Evolutionary conservation across 2,329 filamentous ascomycete species (phyloP).

Genomic region (Dothideomycetes sp.): DNA sequence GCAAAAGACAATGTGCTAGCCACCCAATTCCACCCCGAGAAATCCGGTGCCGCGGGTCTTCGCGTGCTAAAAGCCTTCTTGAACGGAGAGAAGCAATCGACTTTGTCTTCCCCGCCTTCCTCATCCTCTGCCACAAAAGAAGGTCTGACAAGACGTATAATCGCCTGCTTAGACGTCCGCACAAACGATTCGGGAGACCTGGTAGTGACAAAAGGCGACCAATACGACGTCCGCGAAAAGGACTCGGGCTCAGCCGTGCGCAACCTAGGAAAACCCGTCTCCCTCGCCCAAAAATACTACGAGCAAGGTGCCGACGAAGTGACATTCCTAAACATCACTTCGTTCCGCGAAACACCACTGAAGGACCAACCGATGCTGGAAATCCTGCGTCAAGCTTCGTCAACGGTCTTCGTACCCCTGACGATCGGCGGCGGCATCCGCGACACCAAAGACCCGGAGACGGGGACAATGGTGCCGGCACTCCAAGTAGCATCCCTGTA

Average conservation of each 20-base stretch:
- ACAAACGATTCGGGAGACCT: conserved; percentile 90
- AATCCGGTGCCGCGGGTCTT: conserved; percentile 83
- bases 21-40: conserved; percentile 96
- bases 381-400: conserved; percentile 73
- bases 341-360: conserved; percentile 88
- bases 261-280: conserved; percentile 93
- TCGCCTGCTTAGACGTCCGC: conserved; percentile 91
- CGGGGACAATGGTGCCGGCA: conserved; percentile 71
- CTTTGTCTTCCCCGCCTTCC: conserved; percentile 37
- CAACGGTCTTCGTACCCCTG: conserved; percentile 89
- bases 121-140: conserved; percentile 35
- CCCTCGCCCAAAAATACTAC: conserved; percentile 90
- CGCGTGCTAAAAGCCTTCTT: conserved; percentile 79
- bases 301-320: conserved; percentile 94
- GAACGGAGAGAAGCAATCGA: conserved; percentile 54
- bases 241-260: conserved; percentile 58
- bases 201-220: conserved; percentile 96
- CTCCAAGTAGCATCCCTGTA: conserved; percentile 93
- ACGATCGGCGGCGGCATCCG: conserved; percentile 94
- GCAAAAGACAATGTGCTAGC: conserved; percentile 77
- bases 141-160: conserved; percentile 83
- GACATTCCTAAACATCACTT: conserved; percentile 97
- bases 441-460: conserved; percentile 79
- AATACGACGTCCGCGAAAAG: conserved; percentile 97
- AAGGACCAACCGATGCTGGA: conserved; percentile 95